Evolutionary conservation across 768 basidiomycete species (phyloP).

Genomic region (Suillus weaverae): DNA sequence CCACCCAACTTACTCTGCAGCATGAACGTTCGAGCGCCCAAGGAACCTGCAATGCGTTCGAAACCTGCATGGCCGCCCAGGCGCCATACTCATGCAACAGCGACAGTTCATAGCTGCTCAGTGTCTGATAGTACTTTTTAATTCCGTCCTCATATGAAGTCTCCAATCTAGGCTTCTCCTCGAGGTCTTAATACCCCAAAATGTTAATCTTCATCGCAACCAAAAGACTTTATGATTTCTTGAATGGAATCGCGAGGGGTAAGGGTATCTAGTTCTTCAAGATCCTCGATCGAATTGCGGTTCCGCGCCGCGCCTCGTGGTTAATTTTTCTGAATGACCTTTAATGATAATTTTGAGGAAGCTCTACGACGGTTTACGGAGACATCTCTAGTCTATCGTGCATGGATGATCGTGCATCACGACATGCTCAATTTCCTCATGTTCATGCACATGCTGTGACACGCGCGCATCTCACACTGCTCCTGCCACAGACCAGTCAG

Average conservation of each 20-base stretch:
- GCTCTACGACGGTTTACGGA: neutral
- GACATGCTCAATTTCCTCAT: neutral
- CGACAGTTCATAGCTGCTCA: neutral
- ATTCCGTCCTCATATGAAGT: neutral
- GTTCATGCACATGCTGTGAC: neutral
- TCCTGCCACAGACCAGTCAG: neutral
- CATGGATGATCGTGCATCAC: neutral
- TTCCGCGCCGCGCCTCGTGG: neutral
- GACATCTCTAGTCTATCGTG: neutral
- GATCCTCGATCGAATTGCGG: conserved; percentile 3
- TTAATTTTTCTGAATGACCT: conserved; percentile 1
- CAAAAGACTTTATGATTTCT: neutral
- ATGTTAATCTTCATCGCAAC: neutral
- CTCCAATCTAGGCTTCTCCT: neutral
- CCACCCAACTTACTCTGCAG: neutral
- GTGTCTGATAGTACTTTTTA: neutral
- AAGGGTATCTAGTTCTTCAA: conserved; percentile 1
- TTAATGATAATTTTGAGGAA: neutral
- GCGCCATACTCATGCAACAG: too few species aligned
- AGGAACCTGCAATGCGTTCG: neutral
- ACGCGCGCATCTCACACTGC: neutral
- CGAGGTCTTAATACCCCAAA: neutral
- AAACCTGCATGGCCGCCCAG: neutral
- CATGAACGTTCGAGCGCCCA: neutral
- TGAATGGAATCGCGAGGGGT: neutral